Evolutionary conservation across 2,329 filamentous ascomycete genomes (phyloP).

Genomic region (Ascocoryne sarcoides): DNA sequence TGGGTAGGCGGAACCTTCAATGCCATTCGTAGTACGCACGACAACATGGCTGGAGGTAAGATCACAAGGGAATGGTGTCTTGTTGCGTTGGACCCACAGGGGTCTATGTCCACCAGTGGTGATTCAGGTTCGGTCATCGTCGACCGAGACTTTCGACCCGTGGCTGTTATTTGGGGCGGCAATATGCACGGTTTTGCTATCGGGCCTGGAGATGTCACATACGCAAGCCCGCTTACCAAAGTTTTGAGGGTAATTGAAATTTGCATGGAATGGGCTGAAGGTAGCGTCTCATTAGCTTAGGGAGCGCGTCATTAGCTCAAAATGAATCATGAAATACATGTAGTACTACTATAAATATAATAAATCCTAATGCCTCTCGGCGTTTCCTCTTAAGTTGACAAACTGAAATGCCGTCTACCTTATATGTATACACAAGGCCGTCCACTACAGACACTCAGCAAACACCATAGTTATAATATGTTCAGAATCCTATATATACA

Average conservation of each 20-base stretch:
- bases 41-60: not conserved
- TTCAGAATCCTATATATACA: no score
- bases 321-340: no score
- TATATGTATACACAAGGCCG: no score
- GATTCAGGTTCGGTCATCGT: not conserved
- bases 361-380: no score
- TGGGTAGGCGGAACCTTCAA: not conserved
- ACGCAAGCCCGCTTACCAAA: not conserved
- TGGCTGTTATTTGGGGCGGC: not conserved
- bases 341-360: no score
- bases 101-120: not conserved
- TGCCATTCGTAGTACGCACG: not conserved
- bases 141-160: not conserved
- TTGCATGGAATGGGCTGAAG: not conserved
- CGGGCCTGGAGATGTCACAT: not conserved
- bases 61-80: not conserved
- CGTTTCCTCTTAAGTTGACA: no score
- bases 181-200: no score
- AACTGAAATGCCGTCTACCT: no score
- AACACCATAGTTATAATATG: no score
- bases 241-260: not conserved
- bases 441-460: no score
- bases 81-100: not conserved
- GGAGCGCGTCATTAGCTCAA: no score
- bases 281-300: no score